Percentiles rank a stretch among this genome's conserved stretches.
phyloP scores from a whole-genome alignment of 257 asterid genomes.

The Cynanchum wilfordii region DNA sequence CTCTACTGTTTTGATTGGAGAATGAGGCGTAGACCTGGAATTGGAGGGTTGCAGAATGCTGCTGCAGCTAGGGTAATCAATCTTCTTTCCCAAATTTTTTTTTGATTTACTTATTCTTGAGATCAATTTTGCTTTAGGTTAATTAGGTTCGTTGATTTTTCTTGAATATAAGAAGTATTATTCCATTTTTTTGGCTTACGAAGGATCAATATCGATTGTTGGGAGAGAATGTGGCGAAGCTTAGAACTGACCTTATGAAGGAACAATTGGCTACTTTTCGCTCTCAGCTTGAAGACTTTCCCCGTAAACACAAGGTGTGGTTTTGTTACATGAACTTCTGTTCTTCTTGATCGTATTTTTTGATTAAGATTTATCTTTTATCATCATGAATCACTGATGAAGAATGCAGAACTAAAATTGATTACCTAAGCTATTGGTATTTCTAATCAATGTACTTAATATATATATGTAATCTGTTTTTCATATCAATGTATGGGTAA shows the following conservation, averaged over 20 bases:
- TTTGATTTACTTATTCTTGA: background rate
- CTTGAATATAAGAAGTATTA: background rate
- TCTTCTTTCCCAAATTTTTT: background rate
- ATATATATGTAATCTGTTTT: background rate
- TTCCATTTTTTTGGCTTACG: background rate
- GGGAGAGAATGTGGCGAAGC: slow-evolving; percentile 95
- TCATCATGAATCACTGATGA: background rate
- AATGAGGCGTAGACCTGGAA: slow-evolving; percentile 96
- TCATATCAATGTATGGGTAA: background rate
- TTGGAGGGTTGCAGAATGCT: slow-evolving; percentile 89
- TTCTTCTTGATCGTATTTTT: background rate
- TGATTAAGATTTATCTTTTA: too few relatives aligned
- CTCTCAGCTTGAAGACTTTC: slow-evolving; percentile 88
- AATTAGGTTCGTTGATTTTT: background rate
- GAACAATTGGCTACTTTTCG: slow-evolving; percentile 94
- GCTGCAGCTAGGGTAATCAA: slow-evolving; percentile 87
- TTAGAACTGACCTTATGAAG: slow-evolving; percentile 92
- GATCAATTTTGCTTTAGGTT: background rate
- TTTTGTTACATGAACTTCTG: background rate
- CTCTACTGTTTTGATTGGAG: too few relatives aligned
- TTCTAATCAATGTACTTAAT: background rate
- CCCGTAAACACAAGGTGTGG: slow-evolving; percentile 83
- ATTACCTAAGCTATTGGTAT: background rate
- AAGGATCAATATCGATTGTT: slow-evolving; percentile 84
- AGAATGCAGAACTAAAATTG: background rate